phyloP scores from a whole-genome alignment of 2,329 filamentous ascomycete genomes.

The Tolypocladium ophioglossoides region DNA sequence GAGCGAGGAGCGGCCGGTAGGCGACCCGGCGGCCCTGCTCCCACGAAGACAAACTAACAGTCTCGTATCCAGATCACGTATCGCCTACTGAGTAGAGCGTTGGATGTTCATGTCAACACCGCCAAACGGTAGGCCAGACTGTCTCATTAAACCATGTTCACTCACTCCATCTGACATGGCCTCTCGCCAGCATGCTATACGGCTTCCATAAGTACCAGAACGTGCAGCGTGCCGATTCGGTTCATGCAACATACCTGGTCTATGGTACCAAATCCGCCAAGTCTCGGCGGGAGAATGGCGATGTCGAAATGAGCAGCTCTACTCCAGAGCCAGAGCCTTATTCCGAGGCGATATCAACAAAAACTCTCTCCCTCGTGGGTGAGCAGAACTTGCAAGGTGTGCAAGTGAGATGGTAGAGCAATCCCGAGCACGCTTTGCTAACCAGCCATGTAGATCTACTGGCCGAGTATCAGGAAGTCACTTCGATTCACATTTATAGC shows the following conservation, averaged over 20 bases:
- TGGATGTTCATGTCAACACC: slow-evolving; percentile 74
- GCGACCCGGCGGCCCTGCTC: slow-evolving; percentile 12
- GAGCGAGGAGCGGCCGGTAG: slow-evolving; percentile 62
- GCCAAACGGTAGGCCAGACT: slow-evolving; percentile 66
- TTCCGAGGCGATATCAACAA: slow-evolving; percentile 40
- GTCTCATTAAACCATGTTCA: slow-evolving; percentile 12
- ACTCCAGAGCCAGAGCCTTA: slow-evolving; percentile 37
- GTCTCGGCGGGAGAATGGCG: slow-evolving; percentile 38
- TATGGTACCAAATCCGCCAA: slow-evolving; percentile 51
- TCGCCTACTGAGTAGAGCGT: slow-evolving; percentile 67
- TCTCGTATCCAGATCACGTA: slow-evolving; percentile 62
- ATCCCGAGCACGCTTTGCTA: background rate
- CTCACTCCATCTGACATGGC: background rate
- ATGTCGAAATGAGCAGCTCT: slow-evolving; percentile 61
- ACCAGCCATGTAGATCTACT: slow-evolving; percentile 44
- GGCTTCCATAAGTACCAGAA: slow-evolving; percentile 77
- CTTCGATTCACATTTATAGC: slow-evolving; percentile 80
- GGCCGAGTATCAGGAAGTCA: slow-evolving; percentile 58
- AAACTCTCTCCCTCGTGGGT: slow-evolving; percentile 54
- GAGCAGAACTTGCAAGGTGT: slow-evolving; percentile 64
- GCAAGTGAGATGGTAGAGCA: slow-evolving; percentile 5
- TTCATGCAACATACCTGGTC: slow-evolving; percentile 91
- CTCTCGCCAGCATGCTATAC: slow-evolving; percentile 62
- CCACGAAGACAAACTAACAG: background rate
- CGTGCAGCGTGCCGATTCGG: slow-evolving; percentile 64